Evolutionary conservation across 1,284 basidiomycete genomes (phyloP), one percentile per base, ranked within the genome.

Genomic region (Ganoderma boninense): DNA sequence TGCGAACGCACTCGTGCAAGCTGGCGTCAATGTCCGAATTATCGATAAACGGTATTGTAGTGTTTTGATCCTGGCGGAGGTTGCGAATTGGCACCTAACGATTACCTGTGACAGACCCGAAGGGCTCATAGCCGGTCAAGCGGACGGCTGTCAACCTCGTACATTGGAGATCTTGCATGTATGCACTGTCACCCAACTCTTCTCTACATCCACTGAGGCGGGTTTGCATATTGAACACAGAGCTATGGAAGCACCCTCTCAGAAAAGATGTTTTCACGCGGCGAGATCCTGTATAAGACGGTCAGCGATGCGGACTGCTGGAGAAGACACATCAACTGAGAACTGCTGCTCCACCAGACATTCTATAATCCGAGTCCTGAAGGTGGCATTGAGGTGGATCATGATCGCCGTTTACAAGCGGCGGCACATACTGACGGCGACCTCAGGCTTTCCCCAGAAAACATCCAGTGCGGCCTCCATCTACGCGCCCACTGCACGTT

Each of bases 91-190:
- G 60, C n/a, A 0, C 18, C 56, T 26, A 43, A n/a, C 23, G 0
- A 0, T 49, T 29, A 13, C 2, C 46, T 20, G 7, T 54, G 52
- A n/a, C 68, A 93, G 92, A 71, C 86, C 90, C 3, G 71, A 74
- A 18, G 89, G 86, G 73, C 86, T 93, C 20, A 77, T 84, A 43
- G 88, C 89, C 7, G 94, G 94, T 20, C 93, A 94, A 77, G 94
- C 93, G 0, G 93, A 95, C 76, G 93, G 93, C 6, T 90, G 95
- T 63, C 91, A 93, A 77, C 91, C 92, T 1, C 86, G 93, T 42
- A 93, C 92, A 0, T 87, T 94, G 62, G 94, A 95, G 79, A 89
- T 95, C 4, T 80, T 96, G 40, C 90, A 93, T 86, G 91, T 89
- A 62, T 61, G 75, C 10, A 23, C 10, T n/a, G 0, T 18, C 35